Conservation (phyloP, 1,284 basidiomycete species). For the Stygiomarasmius scandens region DNA sequence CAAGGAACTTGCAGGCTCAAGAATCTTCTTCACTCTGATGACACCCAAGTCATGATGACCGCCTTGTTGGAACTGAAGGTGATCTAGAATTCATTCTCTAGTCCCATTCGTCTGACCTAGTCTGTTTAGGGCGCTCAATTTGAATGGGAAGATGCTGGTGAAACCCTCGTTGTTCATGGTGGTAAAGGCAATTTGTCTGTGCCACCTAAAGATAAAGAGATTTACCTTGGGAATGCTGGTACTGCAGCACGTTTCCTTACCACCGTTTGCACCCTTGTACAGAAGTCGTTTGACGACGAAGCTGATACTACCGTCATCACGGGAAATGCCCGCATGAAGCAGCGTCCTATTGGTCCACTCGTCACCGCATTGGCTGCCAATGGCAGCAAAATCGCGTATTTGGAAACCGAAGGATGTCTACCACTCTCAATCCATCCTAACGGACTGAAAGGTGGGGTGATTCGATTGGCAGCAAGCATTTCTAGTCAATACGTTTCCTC, state of each 20-base stretch:
- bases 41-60: conserved; percentile 99
- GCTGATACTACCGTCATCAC: conserved; percentile 78
- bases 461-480: conserved; percentile 91
- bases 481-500: conserved; percentile 99
- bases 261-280: conserved; percentile 89
- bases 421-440: conserved; percentile 85
- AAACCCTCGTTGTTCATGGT: conserved; percentile 91
- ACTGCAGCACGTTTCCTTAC: conserved; percentile 98
- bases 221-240: conserved; percentile 97
- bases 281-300: conserved; percentile 44
- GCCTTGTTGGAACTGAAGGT: conserved; percentile 88
- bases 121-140: conserved; percentile 76
- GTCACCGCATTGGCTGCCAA: conserved; percentile 90
- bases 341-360: conserved; percentile 93
- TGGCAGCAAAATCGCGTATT: conserved; percentile 78
- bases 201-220: conserved; percentile 79
- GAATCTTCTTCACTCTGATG: conserved; percentile 95
- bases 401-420: conserved; percentile 83
- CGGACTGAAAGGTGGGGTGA: conserved; percentile 84
- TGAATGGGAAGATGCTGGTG: conserved; percentile 86
- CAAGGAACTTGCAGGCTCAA: conserved; percentile 86
- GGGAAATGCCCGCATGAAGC: conserved; percentile 98
- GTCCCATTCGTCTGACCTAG: conserved; percentile 8
- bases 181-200: conserved; percentile 82
- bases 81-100: conserved; percentile 20